Conservation (phyloP, 2,329 filamentous ascomycete species). For the Colletotrichum sidae region DNA sequence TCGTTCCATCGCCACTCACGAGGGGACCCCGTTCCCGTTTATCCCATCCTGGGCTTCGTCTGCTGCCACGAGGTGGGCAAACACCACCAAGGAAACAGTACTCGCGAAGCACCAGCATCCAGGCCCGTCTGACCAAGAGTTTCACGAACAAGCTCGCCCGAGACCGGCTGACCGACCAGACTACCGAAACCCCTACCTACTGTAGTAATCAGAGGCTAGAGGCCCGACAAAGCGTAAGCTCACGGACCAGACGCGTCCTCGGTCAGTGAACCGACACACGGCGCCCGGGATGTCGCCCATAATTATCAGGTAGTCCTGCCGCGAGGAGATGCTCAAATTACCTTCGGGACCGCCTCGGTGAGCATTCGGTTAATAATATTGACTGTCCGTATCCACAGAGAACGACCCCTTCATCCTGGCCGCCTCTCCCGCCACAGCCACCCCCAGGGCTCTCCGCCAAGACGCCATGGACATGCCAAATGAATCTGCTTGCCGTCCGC, state of each 20-base stretch:
- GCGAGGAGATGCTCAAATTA: not conserved
- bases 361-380: constrained; percentile 17
- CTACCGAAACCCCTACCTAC: not conserved
- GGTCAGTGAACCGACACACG: not conserved
- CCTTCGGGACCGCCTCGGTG: constrained; percentile 20
- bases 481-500: too few relatives aligned
- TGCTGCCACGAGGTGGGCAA: constrained; percentile 5
- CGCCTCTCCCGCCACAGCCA: constrained; percentile 4
- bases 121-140: constrained; percentile 24
- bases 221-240: constrained; percentile 17
- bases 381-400: not conserved
- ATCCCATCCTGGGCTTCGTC: too few relatives aligned
- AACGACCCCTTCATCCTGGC: constrained; percentile 1
- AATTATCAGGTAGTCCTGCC: too few relatives aligned
- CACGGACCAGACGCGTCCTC: constrained; percentile 28
- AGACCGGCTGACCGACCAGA: not conserved
- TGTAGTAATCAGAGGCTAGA: not conserved
- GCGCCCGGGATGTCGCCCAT: not conserved
- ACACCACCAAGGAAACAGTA: constrained; percentile 4
- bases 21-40: too few relatives aligned
- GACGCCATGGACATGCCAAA: not conserved
- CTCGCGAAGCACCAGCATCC: constrained; percentile 22
- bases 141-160: constrained; percentile 13
- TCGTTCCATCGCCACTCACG: not conserved
- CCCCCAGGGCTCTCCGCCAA: not conserved